Base-by-base conservation (phyloP, 2,329 filamentous ascomycete genomes). In the Alternaria viburni region DNA sequence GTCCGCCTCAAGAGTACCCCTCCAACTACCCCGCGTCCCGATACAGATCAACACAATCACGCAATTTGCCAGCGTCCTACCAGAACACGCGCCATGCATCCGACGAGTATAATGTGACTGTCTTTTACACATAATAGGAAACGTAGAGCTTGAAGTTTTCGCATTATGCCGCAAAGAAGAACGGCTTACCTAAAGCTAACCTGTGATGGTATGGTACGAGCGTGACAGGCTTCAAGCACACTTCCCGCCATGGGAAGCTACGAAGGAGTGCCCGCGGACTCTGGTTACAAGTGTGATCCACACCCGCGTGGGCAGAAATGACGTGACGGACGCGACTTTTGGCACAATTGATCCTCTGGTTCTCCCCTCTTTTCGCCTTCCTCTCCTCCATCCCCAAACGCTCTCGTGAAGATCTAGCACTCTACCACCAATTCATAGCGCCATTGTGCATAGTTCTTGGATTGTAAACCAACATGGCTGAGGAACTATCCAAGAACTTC, bases 401-500 rank as follows among this genome's bases (percentile, higher is more conserved):
- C 1, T 13, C 41, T 21, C n/a, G 32, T 41, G 28, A 36, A 52
- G 5, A 25, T 51, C n/a, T 55, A 19, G 15, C n/a, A 28, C 49
- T 41, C 49, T 11, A 36, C 6, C 49, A 3, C 28, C 19, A 52
- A 25, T n/a, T 41, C 36, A 36, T 19, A 17, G 1, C 13, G 15
- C 45, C 12, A 12, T 17, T 36, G 12, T 25, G 17, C 19, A 12
- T n/a, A 49, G 15, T 28, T 49, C 5, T 11, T 36, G 17, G 1
- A 52, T 21, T 21, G 36, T 10, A 19, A n/a, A 7, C 7, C 55
- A 70, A 23, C 23, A 79, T 79, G 77, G 76, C 73, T 25, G 80
- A 82, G 54, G 77, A 82, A 65, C 54, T 82, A 21, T 75, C 78
- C 47, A 81, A 79, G 64, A 80, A 79, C 69, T 85, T 85, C 57